Conservation (phyloP, 148 eudicot species). For the Rhododendron griersonianum region DNA sequence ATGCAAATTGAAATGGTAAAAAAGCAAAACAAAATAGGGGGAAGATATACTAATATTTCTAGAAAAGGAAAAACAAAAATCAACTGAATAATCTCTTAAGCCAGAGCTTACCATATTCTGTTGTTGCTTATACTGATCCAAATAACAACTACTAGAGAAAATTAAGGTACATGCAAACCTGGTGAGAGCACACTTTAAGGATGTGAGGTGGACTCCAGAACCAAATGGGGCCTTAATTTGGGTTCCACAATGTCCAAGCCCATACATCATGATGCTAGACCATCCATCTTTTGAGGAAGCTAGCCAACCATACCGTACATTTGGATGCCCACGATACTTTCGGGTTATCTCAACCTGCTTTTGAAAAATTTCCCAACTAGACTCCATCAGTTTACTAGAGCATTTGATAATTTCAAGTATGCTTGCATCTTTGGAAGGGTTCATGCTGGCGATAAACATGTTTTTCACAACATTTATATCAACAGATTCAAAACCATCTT, state of each 20-base stretch:
- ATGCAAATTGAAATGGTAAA: background rate
- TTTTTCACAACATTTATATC: constrained; percentile 18
- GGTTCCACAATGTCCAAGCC: constrained; percentile 24
- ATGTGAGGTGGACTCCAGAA: constrained; percentile 31
- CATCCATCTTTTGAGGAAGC: constrained; percentile 25
- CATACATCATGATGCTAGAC: constrained; percentile 25
- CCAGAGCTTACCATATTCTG: background rate
- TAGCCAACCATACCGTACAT: constrained; percentile 32
- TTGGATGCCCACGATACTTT: constrained; percentile 31
- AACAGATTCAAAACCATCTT: constrained; percentile 9
- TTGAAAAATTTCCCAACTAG: constrained; percentile 28
- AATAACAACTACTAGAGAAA: background rate
- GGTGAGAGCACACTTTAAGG: constrained; percentile 17
- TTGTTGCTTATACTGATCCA: background rate
- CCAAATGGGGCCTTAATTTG: constrained; percentile 19
- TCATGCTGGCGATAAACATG: constrained; percentile 22
- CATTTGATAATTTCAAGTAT: constrained; percentile 24
- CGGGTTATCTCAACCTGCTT: constrained; percentile 33
- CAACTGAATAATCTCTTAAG: background rate
- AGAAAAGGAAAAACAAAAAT: background rate
- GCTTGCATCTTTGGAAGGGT: constrained; percentile 2
- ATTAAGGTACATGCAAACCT: constrained; percentile 18
- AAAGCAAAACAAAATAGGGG: background rate
- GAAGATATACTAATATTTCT: background rate
- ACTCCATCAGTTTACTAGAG: constrained; percentile 20